These are phyloP conservation scores for Kodamaea laetipori DNA, from an alignment of 805 yeast genomes.

Conservation along the genomic window DNA sequence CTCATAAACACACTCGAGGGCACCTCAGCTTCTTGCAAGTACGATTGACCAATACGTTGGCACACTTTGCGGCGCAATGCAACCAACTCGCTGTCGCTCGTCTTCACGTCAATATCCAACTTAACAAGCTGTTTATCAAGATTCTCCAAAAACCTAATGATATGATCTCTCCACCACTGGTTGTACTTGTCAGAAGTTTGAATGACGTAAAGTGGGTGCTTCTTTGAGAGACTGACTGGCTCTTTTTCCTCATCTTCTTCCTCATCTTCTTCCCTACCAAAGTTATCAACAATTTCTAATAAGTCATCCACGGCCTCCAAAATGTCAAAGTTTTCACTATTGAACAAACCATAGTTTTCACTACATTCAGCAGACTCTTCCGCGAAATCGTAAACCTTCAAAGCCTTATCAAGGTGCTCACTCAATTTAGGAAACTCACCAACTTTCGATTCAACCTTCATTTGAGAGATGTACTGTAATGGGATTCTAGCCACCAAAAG, in stretches of 20 bases:
- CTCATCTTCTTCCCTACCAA: slow-evolving; percentile 50
- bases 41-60: slow-evolving; percentile 61
- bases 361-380: slow-evolving; percentile 29
- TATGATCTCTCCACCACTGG: slow-evolving; percentile 58
- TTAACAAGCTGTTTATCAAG: slow-evolving; percentile 26
- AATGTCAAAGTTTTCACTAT: slow-evolving; percentile 49
- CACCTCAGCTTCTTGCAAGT: slow-evolving; percentile 63
- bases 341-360: slow-evolving; percentile 33
- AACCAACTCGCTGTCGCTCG: slow-evolving; percentile 18
- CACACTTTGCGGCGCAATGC: slow-evolving; percentile 42
- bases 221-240: slow-evolving; percentile 38
- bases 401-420: slow-evolving; percentile 47
- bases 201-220: slow-evolving; percentile 58
- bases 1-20: slow-evolving; percentile 58
- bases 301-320: slow-evolving; percentile 66
- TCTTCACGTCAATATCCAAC: slow-evolving; percentile 7
- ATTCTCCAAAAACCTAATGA: slow-evolving; percentile 32
- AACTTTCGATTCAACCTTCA: slow-evolving; percentile 43
- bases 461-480: slow-evolving; percentile 53
- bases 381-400: slow-evolving; percentile 48
- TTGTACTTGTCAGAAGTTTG: slow-evolving; percentile 46
- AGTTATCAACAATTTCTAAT: slow-evolving; percentile 65
- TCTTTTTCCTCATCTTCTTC: slow-evolving; percentile 35
- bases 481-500: slow-evolving; percentile 61
- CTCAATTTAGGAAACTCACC: slow-evolving; percentile 36